phyloP scores from a whole-genome alignment of 2,329 filamentous ascomycete genomes.

The Alternaria arbusti region DNA sequence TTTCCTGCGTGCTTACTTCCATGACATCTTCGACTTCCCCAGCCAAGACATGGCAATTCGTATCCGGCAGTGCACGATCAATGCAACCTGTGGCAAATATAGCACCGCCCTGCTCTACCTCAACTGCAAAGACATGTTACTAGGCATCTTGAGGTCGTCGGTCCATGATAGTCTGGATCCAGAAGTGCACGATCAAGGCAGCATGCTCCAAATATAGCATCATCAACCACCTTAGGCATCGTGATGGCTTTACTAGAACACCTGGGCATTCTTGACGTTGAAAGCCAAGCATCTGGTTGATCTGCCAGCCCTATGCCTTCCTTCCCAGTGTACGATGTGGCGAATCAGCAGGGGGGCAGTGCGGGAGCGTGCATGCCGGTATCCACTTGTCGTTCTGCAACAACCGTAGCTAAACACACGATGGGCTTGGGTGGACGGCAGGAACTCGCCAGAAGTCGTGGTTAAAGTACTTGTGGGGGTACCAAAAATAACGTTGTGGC shows the following conservation, averaged over 20 bases:
- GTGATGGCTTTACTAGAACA: background rate
- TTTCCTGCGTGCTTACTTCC: background rate
- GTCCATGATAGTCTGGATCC: background rate
- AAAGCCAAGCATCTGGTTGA: background rate
- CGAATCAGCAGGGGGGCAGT: background rate
- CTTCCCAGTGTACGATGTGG: background rate
- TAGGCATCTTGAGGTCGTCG: background rate
- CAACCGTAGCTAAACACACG: background rate
- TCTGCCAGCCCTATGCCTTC: background rate
- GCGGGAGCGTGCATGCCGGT: background rate
- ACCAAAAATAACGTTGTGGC: background rate
- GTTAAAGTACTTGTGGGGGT: background rate
- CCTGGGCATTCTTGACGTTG: background rate
- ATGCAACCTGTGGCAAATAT: background rate
- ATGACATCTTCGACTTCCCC: slow-evolving; percentile 11
- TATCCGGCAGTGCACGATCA: background rate
- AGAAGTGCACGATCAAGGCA: background rate
- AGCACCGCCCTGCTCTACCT: background rate
- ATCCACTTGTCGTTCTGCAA: background rate
- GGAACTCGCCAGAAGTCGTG: background rate
- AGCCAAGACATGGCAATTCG: background rate
- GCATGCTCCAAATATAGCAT: background rate
- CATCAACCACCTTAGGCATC: background rate
- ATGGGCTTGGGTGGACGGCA: background rate
- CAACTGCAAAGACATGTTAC: rapidly evolving